These are phyloP conservation scores for Trichoderma cornu-damae DNA, from an alignment of 2,329 filamentous ascomycete species.

Conservation along the genomic window DNA sequence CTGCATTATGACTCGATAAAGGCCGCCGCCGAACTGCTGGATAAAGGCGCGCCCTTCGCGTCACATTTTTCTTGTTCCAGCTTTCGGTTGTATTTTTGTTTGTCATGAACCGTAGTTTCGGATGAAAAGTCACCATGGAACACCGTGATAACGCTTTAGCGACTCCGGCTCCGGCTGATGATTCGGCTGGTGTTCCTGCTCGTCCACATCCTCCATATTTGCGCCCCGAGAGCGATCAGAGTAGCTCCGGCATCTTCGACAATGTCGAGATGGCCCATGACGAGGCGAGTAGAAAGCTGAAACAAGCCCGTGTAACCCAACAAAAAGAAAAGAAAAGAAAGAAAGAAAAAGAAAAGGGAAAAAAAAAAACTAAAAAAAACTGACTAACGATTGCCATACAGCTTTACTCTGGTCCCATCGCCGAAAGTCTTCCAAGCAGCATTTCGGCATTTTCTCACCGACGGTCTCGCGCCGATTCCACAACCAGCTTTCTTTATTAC, in stretches of 20 bases:
- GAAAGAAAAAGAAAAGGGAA: too few species aligned
- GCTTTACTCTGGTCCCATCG: conserved; percentile 87
- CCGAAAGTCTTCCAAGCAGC: conserved; percentile 93
- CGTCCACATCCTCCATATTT: conserved; percentile 44
- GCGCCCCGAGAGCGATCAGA: conserved; percentile 63
- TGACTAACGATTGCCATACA: conserved; percentile 28
- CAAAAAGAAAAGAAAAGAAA: too few species aligned
- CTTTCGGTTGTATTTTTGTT: not conserved
- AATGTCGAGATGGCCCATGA: conserved; percentile 99
- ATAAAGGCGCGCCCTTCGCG: not conserved
- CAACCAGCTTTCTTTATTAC: conserved; percentile 84
- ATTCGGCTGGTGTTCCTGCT: conserved; percentile 23
- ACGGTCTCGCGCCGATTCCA: conserved; percentile 74
- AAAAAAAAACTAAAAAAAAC: too few species aligned
- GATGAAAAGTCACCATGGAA: conserved; percentile 21
- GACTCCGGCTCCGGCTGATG: conserved; percentile 22
- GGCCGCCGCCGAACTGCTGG: not conserved
- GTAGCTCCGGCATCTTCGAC: conserved; percentile 75
- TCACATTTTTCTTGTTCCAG: not conserved
- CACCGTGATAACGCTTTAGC: conserved; percentile 25
- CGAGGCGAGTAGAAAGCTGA: conserved; percentile 53
- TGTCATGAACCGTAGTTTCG: conserved; percentile 14
- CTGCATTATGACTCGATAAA: not conserved
- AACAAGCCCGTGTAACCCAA: not conserved
- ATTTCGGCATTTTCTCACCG: conserved; percentile 88